Base-by-base conservation (phyloP, 225 moss, liverwort and hornwort species). In the Bryum argenteum region DNA sequence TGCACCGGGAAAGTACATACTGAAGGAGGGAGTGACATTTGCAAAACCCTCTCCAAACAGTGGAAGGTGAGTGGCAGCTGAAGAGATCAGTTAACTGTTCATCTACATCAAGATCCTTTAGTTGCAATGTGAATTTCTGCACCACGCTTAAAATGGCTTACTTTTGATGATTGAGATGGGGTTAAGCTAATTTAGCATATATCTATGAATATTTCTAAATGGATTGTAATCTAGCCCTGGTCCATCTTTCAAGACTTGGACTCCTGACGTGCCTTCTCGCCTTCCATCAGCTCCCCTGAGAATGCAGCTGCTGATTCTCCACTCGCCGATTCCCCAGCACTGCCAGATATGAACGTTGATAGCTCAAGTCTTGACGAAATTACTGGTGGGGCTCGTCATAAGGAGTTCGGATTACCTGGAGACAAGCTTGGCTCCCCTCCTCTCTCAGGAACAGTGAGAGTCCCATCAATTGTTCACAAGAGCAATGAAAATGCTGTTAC, bases 31-130 rank as follows among this genome's bases (percentile, higher is more conserved):
- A 56, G 92, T 99, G 80, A 70, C 79, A 56, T 82, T 88, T 77
- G 80, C 94, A 33, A 99, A 94, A 80, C 92, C 94, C 47, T 99
- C 98, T 67, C 90, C 96, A 75, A 87, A 90, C 61, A 96, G 90
- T 85, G 93, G 85, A 85, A 96, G 93, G 96, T 96, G 70, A 57
- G 71, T 80, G 39, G 39, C 67, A 19, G 42, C 17, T 58, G 54
- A 62, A 54, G 38, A 55, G 42, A 47, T 59, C 43, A 59, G 24
- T 38, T 71, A 9, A 37, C 56, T 8, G 54, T 19, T 48, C 33
- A 12, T 45, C 17, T 23, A 12, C 16, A 71, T 60, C 24, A 69
- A 51, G 22, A 55, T 22, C 19, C 50, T 70, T 44, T 33, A 37
- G 51, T 64, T 26, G 40, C 47, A 61, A 50, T 55, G 9, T 62